Conservation (phyloP, 495 filamentous ascomycete genomes). For the Neurospora tetraspora region DNA sequence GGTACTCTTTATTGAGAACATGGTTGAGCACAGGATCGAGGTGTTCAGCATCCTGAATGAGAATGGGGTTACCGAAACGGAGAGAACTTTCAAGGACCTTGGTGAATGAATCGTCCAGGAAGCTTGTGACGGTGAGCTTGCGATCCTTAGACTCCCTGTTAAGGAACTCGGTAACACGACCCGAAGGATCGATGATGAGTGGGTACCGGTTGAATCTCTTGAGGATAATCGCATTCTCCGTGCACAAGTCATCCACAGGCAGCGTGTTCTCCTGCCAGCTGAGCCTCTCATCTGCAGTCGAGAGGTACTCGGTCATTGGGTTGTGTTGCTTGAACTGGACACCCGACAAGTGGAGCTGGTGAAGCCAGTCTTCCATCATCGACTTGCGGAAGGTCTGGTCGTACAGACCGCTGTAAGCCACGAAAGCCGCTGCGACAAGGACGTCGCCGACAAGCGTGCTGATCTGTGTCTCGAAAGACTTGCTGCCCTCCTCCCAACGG, state of each 20-base stretch:
- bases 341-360: constrained; percentile 81
- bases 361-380: constrained; percentile 95
- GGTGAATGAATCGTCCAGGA: constrained; percentile 94
- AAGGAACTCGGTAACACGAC: constrained; percentile 86
- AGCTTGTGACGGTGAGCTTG: constrained; percentile 92
- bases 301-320: constrained; percentile 91
- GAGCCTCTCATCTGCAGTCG: constrained; percentile 88
- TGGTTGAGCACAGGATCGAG: constrained; percentile 96
- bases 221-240: constrained; percentile 94
- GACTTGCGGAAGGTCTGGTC: constrained; percentile 95
- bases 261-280: constrained; percentile 91
- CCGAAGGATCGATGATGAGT: constrained; percentile 95
- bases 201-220: constrained; percentile 98
- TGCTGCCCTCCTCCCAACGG: constrained; percentile 94
- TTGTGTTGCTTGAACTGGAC: constrained; percentile 90
- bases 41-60: constrained; percentile 97
- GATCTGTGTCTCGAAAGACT: constrained; percentile 95
- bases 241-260: constrained; percentile 97
- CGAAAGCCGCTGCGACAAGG: constrained; percentile 85
- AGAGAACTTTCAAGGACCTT: constrained; percentile 95
- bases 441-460: constrained; percentile 93
- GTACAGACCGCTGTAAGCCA: constrained; percentile 96
- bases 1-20: constrained; percentile 98
- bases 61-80: constrained; percentile 94
- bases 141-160: constrained; percentile 89